These are phyloP conservation scores for Vararia minispora DNA, from an alignment of 768 basidiomycete genomes.

Conservation along the genomic window DNA sequence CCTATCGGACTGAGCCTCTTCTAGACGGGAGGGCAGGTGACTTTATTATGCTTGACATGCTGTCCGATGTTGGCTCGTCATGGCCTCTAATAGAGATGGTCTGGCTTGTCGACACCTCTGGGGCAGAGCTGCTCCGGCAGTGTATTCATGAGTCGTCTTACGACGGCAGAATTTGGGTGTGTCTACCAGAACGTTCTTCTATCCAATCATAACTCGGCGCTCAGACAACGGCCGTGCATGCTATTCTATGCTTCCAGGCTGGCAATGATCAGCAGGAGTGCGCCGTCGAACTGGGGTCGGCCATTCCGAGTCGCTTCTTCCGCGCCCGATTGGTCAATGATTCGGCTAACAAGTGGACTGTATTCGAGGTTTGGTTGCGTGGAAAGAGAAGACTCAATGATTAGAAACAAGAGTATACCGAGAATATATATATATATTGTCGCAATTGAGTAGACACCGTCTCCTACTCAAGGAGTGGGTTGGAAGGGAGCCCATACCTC, in stretches of 20 bases:
- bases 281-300: slow-evolving; percentile 6
- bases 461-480: too few species aligned
- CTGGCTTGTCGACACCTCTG: slow-evolving; percentile 26
- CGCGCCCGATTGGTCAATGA: slow-evolving; percentile 11
- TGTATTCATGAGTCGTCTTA: slow-evolving; percentile 21
- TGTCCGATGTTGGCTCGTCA: slow-evolving; percentile 18
- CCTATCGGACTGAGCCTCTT: slow-evolving; percentile 1
- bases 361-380: slow-evolving; percentile 15
- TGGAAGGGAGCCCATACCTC: too few species aligned
- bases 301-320: slow-evolving; percentile 13
- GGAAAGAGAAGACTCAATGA: too few species aligned
- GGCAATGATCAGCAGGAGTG: neutral
- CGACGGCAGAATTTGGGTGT: slow-evolving; percentile 24
- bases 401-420: too few species aligned
- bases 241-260: neutral
- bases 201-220: too few species aligned
- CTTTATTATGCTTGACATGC: slow-evolving; percentile 26
- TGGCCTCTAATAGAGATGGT: slow-evolving; percentile 19
- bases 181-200: too few species aligned
- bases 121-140: slow-evolving; percentile 20
- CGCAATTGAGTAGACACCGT: too few species aligned
- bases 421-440: too few species aligned
- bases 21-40: slow-evolving; percentile 24
- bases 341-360: slow-evolving; percentile 11
- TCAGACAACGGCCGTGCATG: too few species aligned